phyloP scores from a whole-genome alignment of 139 green algal species.

The Pleodorina starrii region DNA sequence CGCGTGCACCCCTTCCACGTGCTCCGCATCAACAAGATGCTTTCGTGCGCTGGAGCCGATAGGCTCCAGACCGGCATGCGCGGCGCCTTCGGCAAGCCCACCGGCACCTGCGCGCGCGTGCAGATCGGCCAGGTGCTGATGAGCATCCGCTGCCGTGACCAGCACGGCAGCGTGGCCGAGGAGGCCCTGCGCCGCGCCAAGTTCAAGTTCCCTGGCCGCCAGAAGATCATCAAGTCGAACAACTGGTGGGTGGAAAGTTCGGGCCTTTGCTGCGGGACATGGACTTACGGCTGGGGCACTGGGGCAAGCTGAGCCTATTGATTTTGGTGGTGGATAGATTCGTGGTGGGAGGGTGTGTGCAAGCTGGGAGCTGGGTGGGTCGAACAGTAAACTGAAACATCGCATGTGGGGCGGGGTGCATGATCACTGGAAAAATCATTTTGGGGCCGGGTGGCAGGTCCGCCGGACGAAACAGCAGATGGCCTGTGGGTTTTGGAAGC shows the following conservation, averaged over 20 bases:
- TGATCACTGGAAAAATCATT: no score
- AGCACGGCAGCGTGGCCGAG: conserved; percentile 82
- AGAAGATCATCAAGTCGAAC: conserved; percentile 96
- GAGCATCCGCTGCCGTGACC: conserved; percentile 96
- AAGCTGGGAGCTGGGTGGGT: no score
- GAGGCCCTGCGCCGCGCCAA: conserved; percentile 98
- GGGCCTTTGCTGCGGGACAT: no score
- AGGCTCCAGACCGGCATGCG: conserved; percentile 99
- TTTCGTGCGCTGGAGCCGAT: conserved; percentile 99
- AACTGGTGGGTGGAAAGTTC: conserved; percentile 89
- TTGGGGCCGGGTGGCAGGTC: no score
- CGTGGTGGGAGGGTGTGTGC: no score
- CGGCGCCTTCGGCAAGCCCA: conserved; percentile 98
- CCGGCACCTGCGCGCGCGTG: conserved; percentile 92
- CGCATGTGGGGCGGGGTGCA: no score
- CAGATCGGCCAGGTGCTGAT: conserved; percentile 98
- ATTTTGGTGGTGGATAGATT: no score
- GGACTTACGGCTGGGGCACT: no score
- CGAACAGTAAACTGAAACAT: no score
- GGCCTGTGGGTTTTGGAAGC: no score
- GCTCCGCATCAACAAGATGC: conserved; percentile 99
- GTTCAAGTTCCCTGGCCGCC: conserved; percentile 99
- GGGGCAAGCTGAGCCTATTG: no score
- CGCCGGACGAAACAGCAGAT: no score
- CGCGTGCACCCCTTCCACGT: conserved; percentile 99